Evolutionary conservation across 106 monocot species (phyloP).

Genomic region (Posidonia australis): DNA sequence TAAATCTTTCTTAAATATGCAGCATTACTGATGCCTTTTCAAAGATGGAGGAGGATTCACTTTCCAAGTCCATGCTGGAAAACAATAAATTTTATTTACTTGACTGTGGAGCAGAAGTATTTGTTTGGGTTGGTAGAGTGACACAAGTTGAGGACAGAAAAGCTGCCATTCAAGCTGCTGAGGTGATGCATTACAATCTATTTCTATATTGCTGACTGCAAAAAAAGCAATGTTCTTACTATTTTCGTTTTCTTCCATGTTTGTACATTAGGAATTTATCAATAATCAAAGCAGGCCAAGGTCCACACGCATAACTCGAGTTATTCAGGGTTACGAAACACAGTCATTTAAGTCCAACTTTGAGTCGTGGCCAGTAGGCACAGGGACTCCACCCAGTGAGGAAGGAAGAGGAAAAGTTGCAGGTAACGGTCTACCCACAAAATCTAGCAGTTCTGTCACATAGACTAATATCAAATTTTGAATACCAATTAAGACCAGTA

Average conservation of each 20-base stretch:
- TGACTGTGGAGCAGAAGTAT: conserved; percentile 83
- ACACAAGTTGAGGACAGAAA: conserved; percentile 90
- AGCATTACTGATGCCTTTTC: conserved; percentile 60
- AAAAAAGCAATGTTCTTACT: neutral
- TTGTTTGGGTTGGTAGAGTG: conserved; percentile 91
- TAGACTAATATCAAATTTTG: neutral
- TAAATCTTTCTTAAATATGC: conserved; percentile 5
- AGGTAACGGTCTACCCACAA: conserved; percentile 27
- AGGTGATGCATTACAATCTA: conserved; percentile 31
- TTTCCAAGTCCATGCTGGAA: conserved; percentile 65
- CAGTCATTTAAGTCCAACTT: conserved; percentile 89
- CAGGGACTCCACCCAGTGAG: conserved; percentile 37
- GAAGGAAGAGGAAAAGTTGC: conserved; percentile 97
- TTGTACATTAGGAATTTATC: conserved; percentile 45
- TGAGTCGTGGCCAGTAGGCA: conserved; percentile 71
- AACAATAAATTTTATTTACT: conserved; percentile 90
- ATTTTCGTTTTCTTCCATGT: neutral
- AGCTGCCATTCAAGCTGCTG: conserved; percentile 56
- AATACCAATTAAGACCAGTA: too few species aligned
- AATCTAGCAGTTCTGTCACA: neutral
- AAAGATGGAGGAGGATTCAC: conserved; percentile 53
- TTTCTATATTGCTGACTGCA: neutral
- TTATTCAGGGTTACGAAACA: conserved; percentile 89
- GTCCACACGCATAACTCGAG: conserved; percentile 51
- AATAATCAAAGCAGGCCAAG: conserved; percentile 59